Evolutionary conservation across 176 grass and related monocot species (phyloP).

Genomic region (Carex myosuroides): DNA sequence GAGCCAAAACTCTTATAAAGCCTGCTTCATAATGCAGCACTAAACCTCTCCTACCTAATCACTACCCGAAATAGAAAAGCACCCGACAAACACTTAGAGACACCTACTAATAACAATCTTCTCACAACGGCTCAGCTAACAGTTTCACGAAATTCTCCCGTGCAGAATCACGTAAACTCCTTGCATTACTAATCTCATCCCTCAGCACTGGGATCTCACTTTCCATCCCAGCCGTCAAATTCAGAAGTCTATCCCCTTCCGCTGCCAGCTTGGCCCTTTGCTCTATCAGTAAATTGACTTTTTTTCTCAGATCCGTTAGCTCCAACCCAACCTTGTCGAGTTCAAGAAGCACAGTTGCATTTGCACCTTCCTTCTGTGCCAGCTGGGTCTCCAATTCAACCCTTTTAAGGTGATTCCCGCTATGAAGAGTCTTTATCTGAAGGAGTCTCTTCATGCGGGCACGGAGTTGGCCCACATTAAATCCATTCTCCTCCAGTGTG

Average conservation of each 20-base stretch:
- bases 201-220: not conserved
- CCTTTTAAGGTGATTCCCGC: not conserved
- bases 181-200: not conserved
- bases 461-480: slow-evolving; percentile 31
- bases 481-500: slow-evolving; percentile 43
- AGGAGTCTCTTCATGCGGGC: slow-evolving; percentile 26
- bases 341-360: slow-evolving; percentile 12
- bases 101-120: not conserved
- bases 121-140: slow-evolving; percentile 1
- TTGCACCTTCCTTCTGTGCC: slow-evolving; percentile 7
- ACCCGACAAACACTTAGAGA: not conserved
- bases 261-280: not conserved
- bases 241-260: not conserved
- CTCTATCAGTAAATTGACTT: not conserved
- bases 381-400: slow-evolving; percentile 1
- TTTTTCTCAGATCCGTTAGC: slow-evolving; percentile 5
- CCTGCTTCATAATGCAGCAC: not conserved
- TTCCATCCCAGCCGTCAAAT: not conserved
- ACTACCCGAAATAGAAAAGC: not conserved
- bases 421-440: slow-evolving; percentile 16
- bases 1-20: not conserved
- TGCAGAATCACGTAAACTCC: not conserved
- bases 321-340: slow-evolving; percentile 3
- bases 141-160: not conserved
- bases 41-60: not conserved